phyloP scores from a whole-genome alignment of 352 stramenopile genomes.

The Phytopythium litorale region DNA sequence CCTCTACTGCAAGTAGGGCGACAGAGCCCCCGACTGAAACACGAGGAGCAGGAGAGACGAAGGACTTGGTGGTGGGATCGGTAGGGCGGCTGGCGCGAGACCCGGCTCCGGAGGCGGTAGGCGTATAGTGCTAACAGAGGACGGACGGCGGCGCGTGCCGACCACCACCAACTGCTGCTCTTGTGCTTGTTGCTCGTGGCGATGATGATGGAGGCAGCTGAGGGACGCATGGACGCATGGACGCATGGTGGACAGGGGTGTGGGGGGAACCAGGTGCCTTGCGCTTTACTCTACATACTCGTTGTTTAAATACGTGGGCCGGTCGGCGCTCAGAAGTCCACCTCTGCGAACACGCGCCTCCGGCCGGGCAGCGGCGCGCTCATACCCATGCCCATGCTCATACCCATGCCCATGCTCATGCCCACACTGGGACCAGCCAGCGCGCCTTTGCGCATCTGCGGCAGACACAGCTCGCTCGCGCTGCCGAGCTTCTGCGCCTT shows the following conservation, averaged over 20 bases:
- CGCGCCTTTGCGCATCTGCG: slow-evolving; percentile 35
- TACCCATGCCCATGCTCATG: neutral
- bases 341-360: slow-evolving; percentile 71
- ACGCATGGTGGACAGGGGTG: too few relatives aligned
- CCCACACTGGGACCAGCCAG: slow-evolving; percentile 15
- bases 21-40: neutral
- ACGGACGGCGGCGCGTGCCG: neutral
- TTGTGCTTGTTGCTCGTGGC: neutral
- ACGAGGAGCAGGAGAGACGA: slow-evolving; percentile 1
- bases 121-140: neutral
- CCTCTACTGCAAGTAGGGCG: slow-evolving; percentile 92
- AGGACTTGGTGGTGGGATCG: slow-evolving; percentile 5
- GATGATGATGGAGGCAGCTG: neutral
- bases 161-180: neutral
- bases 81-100: neutral
- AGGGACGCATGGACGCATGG: too few relatives aligned
- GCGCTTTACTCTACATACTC: neutral
- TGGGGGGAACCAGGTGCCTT: neutral
- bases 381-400: neutral
- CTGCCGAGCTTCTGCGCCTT: slow-evolving; percentile 66
- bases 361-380: slow-evolving; percentile 38
- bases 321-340: slow-evolving; percentile 49
- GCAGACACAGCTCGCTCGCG: slow-evolving; percentile 38
- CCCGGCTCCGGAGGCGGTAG: neutral
- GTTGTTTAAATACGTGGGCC: slow-evolving; percentile 29